Evolutionary conservation across 176 grass and related monocot genomes (phyloP), one percentile per base, ranked within the genome.

Genomic region (Phoenix dactylifera): DNA sequence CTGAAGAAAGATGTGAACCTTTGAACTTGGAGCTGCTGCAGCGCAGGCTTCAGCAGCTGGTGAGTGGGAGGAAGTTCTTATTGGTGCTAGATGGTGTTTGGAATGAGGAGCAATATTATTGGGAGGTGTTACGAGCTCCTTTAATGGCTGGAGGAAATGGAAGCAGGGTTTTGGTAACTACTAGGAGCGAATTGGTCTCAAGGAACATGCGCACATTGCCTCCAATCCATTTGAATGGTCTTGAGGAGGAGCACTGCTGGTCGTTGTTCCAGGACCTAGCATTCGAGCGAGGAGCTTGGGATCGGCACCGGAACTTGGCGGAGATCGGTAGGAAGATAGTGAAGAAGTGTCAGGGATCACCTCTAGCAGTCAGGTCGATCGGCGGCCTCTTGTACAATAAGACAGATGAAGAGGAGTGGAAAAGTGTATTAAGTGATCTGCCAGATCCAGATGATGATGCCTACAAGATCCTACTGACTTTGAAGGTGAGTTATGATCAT

Each of bases 311-410:
- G 20, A 64, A 49, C 64, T 48, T 71, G 56, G 65, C 51, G 7
- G 26, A 17, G 15, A 61, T 84, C 28, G 86, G 80, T 30, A 70
- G 4, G 39, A 22, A 50, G 9, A 86, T 91, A 51, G 88, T 73
- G 0, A 22, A 14, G 16, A 80, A 66, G 24, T 86, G 83, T 56
- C n/a, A 48, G 65, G 88, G 88, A 14, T 86, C 83, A 26, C 88
- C 79, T 4, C 72, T 91, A 16, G 88, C 82, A 26, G 69, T 76
- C n/a, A 91, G 80, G 22, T 86, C 76, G 49, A 53, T 91, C 24
- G 72, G 88, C 3, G 28, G 52, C 22, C 68, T 86, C 66, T 71
- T 91, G 28, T 70, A 72, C 4, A 59, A 70, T 1, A 51, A 67
- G 18, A 58, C 2, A 58, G 50, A 66, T 4, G 57, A 39, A 73